Conservation (phyloP, 192 early-diverging fungal species). For the Podila epicladia region DNA sequence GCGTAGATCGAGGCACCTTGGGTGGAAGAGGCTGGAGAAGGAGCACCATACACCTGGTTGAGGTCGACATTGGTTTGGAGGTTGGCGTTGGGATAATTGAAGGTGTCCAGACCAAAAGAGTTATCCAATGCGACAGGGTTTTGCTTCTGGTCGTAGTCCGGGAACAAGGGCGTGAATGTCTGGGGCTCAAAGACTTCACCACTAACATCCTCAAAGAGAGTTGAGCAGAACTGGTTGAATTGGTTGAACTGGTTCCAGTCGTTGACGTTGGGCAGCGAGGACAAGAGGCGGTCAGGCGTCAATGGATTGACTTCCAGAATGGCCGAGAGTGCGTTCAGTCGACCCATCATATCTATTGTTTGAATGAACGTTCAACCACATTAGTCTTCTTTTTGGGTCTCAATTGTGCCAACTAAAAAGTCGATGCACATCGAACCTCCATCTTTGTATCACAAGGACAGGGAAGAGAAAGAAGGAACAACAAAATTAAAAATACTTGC, state of each 20-base stretch:
- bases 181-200: constrained; percentile 49
- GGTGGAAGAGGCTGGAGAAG: constrained; percentile 4
- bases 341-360: constrained; percentile 47
- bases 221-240: constrained; percentile 41
- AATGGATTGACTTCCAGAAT: constrained; percentile 39
- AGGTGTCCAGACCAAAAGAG: constrained; percentile 4
- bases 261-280: constrained; percentile 29
- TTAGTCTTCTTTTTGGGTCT: too few relatives aligned
- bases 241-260: constrained; percentile 44
- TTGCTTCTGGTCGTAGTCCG: constrained; percentile 41
- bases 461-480: background rate
- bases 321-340: constrained; percentile 36
- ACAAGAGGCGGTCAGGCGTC: constrained; percentile 24
- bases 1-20: constrained; percentile 34
- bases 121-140: constrained; percentile 22
- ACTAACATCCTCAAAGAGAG: constrained; percentile 44
- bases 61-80: background rate
- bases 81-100: constrained; percentile 3
- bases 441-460: too few relatives aligned
- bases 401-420: too few relatives aligned
- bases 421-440: too few relatives aligned
- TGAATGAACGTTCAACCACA: too few relatives aligned
- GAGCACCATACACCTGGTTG: background rate
- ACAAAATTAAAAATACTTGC: constrained; percentile 15
- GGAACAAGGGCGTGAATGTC: constrained; percentile 32